phyloP scores from a whole-genome alignment of 2,329 filamentous ascomycete species.

The Didymella pinodella region DNA sequence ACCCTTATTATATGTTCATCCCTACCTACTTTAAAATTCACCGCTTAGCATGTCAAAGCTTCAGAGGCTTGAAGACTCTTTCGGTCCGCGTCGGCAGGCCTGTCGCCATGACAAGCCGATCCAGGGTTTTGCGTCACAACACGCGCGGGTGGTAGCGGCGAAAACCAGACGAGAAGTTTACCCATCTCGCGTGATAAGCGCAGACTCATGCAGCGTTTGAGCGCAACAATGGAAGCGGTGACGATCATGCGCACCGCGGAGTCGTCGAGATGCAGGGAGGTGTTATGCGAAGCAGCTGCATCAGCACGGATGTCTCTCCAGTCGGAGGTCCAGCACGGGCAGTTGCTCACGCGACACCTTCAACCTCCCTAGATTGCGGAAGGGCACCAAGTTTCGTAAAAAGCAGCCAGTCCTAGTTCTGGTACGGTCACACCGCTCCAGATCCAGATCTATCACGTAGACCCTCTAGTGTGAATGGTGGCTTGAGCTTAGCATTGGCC shows the following conservation, averaged over 20 bases:
- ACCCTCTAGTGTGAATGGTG: constrained; percentile 18
- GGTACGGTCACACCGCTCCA: constrained; percentile 37
- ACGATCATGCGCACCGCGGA: not conserved
- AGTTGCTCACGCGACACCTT: constrained; percentile 39
- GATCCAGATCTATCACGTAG: constrained; percentile 28
- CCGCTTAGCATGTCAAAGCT: constrained; percentile 23
- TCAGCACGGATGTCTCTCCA: not conserved
- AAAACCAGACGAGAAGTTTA: not conserved
- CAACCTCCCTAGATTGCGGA: constrained; percentile 5
- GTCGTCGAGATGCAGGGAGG: not conserved
- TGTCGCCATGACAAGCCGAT: constrained; percentile 15
- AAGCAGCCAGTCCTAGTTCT: constrained; percentile 7
- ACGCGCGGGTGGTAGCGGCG: constrained; percentile 13
- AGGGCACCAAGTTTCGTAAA: not conserved
- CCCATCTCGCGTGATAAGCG: constrained; percentile 1
- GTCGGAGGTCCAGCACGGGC: constrained; percentile 15
- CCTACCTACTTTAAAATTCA: not conserved
- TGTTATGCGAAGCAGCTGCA: constrained; percentile 1
- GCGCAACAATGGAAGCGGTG: not conserved
- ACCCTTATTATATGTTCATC: constrained; percentile 7
- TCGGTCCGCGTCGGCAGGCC: constrained; percentile 19
- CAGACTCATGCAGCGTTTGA: constrained; percentile 1
- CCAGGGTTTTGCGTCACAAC: constrained; percentile 8
- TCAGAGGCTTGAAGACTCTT: constrained; percentile 17
- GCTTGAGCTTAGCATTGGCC: constrained; percentile 23